phyloP scores from a whole-genome alignment of 305 asterid genomes.

The Salvia sclarea region DNA sequence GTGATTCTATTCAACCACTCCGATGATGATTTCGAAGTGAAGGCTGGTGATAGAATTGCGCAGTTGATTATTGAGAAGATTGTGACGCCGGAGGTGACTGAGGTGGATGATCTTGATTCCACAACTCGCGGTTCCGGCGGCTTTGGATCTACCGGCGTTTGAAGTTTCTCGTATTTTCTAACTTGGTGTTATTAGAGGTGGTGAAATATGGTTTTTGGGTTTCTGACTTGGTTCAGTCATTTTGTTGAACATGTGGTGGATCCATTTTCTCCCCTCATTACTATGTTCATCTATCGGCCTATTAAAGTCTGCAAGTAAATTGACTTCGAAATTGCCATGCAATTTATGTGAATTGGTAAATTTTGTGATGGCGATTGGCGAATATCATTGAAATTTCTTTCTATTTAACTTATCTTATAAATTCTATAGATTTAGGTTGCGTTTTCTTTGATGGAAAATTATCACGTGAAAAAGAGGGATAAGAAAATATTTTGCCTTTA shows the following conservation, averaged over 20 bases:
- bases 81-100: conserved; percentile 26
- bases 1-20: conserved; percentile 31
- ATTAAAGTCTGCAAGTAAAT: not conserved
- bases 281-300: not conserved
- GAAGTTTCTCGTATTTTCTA: not conserved
- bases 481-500: too few species aligned
- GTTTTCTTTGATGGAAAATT: too few species aligned
- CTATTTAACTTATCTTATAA: too few species aligned
- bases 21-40: conserved; percentile 26
- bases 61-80: conserved; percentile 28
- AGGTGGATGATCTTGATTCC: conserved; percentile 29
- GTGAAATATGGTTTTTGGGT: not conserved
- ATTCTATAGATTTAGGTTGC: not conserved
- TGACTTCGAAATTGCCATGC: not conserved
- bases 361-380: not conserved
- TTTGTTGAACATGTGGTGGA: not conserved
- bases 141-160: conserved; percentile 29
- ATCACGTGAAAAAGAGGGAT: too few species aligned
- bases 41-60: conserved; percentile 26
- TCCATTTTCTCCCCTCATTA: not conserved
- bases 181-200: not conserved
- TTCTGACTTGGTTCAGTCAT: not conserved
- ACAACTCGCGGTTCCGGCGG: conserved; percentile 25
- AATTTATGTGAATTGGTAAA: not conserved
- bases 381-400: too few species aligned